Conservation (phyloP, 1,139 yeast species). For the Sugiyamaella japonica region DNA sequence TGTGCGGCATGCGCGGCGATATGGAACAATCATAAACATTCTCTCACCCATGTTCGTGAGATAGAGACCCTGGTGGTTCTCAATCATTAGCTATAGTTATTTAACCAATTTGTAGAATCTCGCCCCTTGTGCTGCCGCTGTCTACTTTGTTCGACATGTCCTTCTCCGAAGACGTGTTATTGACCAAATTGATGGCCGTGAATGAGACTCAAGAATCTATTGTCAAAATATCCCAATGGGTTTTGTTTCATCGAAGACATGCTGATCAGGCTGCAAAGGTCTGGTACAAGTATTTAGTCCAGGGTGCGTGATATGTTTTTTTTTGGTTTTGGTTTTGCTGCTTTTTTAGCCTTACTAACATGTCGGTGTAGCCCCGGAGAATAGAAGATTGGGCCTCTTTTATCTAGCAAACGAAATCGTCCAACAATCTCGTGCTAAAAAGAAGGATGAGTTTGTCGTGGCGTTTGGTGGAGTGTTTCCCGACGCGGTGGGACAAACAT, state of each 20-base stretch:
- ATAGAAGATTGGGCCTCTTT: slow-evolving; percentile 58
- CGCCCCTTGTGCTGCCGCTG: background rate
- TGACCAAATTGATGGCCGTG: slow-evolving; percentile 57
- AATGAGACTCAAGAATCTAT: slow-evolving; percentile 83
- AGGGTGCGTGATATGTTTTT: slow-evolving; percentile 24
- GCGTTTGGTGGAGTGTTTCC: slow-evolving; percentile 50
- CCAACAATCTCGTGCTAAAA: slow-evolving; percentile 72
- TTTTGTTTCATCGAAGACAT: slow-evolving; percentile 69
- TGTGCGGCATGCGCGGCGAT: no score
- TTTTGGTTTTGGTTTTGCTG: background rate
- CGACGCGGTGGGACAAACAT: slow-evolving; percentile 11
- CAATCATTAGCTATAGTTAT: background rate
- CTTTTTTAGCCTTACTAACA: slow-evolving; percentile 14
- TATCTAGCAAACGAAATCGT: slow-evolving; percentile 83
- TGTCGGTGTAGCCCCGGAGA: slow-evolving; percentile 39
- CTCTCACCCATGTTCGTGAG: no score
- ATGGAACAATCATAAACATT: no score
- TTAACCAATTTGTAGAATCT: background rate
- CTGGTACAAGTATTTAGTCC: slow-evolving; percentile 55
- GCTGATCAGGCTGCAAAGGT: slow-evolving; percentile 57
- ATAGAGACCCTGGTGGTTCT: no score
- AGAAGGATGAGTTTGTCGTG: slow-evolving; percentile 57
- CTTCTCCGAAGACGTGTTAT: slow-evolving; percentile 56
- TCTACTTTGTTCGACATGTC: slow-evolving; percentile 49
- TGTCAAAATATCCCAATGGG: slow-evolving; percentile 84